phyloP scores from a whole-genome alignment of 1,284 basidiomycete species.

The Flammula alnicola region DNA sequence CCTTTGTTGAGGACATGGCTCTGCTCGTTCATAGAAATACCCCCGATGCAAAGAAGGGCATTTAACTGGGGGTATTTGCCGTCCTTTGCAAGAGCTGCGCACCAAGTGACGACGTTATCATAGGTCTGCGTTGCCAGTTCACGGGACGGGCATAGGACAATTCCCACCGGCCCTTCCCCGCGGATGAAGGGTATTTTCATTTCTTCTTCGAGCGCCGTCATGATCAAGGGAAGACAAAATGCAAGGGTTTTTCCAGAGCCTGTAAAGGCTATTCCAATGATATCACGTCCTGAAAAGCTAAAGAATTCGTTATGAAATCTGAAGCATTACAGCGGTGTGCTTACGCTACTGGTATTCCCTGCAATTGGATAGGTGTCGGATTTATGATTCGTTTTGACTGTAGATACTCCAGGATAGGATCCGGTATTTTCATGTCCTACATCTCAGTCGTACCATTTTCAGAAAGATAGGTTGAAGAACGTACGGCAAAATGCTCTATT shows the following conservation, averaged over 20 bases:
- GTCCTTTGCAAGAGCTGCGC: constrained; percentile 77
- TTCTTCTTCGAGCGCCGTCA: constrained; percentile 95
- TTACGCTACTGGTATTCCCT: constrained; percentile 94
- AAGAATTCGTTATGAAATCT: constrained; percentile 24
- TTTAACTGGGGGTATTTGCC: constrained; percentile 86
- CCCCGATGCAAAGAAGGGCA: constrained; percentile 93
- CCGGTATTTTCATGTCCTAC: constrained; percentile 97
- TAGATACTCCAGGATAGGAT: constrained; percentile 81
- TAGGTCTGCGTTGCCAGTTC: constrained; percentile 96
- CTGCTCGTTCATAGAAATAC: constrained; percentile 98
- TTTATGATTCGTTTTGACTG: constrained; percentile 83
- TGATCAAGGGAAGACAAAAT: constrained; percentile 93
- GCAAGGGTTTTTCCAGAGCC: constrained; percentile 92
- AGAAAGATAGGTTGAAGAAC: constrained; percentile 26
- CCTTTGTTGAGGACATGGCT: constrained; percentile 88
- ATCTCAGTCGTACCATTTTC: constrained; percentile 9
- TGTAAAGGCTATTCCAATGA: constrained; percentile 96
- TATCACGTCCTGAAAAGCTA: constrained; percentile 88
- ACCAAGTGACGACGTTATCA: constrained; percentile 91
- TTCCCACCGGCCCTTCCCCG: constrained; percentile 95
- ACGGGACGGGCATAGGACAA: constrained; percentile 94
- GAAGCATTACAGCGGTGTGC: constrained; percentile 31
- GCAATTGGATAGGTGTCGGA: constrained; percentile 97
- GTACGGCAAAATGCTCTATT: constrained; percentile 86
- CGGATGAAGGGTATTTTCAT: constrained; percentile 85